These are phyloP conservation scores for Solanum arcanum DNA, from an alignment of 257 asterid species.

Conservation along the genomic window DNA sequence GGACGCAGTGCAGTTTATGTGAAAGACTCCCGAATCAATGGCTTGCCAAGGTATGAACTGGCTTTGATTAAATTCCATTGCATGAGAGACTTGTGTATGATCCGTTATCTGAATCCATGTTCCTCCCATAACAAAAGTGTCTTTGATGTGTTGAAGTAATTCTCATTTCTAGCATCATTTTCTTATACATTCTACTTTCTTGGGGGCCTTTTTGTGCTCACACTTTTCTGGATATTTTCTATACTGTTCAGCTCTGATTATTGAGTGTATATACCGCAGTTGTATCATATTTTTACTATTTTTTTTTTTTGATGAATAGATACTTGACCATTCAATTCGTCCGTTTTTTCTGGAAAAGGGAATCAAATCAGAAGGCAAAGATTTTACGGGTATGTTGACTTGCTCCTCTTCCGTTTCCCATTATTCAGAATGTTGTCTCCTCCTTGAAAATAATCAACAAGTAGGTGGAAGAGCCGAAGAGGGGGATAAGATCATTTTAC, in stretches of 20 bases:
- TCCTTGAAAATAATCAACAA: not conserved
- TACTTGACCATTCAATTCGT: constrained; percentile 93
- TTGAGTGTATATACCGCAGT: not conserved
- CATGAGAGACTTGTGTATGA: not conserved
- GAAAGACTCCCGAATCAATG: constrained; percentile 85
- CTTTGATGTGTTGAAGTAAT: not conserved
- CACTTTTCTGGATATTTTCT: not conserved
- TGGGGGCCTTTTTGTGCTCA: not conserved
- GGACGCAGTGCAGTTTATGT: constrained; percentile 87
- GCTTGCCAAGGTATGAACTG: constrained; percentile 71
- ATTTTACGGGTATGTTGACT: constrained; percentile 70
- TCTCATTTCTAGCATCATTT: not conserved
- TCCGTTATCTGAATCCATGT: not conserved
- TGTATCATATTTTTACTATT: not conserved
- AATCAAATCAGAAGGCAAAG: constrained; percentile 97
- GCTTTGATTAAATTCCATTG: not conserved
- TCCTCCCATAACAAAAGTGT: not conserved
- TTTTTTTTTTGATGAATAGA: constrained; percentile 31
- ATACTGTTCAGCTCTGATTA: not conserved
- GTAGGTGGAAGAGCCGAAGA: not conserved
- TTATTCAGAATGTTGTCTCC: not conserved
- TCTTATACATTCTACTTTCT: not conserved
- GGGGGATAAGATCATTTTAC: not conserved
- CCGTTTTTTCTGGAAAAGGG: constrained; percentile 98
- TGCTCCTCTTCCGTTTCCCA: not conserved